Evolutionary conservation across 768 basidiomycete genomes (phyloP).

Genomic region (Coprinopsis cinerea): DNA sequence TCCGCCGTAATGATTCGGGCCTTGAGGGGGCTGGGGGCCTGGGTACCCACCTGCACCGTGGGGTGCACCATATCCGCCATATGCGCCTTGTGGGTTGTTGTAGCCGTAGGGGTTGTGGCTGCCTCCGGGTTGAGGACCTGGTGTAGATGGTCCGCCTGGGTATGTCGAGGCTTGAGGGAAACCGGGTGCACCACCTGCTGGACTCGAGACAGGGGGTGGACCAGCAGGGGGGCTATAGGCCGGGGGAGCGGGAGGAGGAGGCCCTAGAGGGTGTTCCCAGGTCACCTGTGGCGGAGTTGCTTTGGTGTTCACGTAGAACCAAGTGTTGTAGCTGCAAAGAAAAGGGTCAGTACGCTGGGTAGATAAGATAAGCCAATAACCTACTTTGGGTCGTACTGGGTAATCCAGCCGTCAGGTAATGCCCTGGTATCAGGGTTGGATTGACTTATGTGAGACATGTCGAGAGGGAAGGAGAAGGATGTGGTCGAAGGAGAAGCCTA

Average conservation of each 20-base stretch:
- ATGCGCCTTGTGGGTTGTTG: conserved; percentile 7
- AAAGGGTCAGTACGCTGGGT: conserved; percentile 1
- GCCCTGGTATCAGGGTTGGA: conserved; percentile 52
- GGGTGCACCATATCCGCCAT: background rate
- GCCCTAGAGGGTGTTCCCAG: conserved; percentile 69
- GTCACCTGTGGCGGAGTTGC: conserved; percentile 56
- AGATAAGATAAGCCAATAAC: conserved; percentile 25
- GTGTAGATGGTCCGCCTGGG: background rate
- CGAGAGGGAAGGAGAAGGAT: conserved; percentile 10
- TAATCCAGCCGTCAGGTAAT: conserved; percentile 63
- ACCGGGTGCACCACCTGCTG: conserved; percentile 17
- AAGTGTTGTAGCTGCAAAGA: conserved; percentile 22
- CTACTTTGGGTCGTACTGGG: conserved; percentile 63
- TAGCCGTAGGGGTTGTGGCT: conserved; percentile 17
- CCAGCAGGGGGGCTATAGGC: conserved; percentile 35
- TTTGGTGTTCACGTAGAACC: conserved; percentile 74
- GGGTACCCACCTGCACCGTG: background rate
- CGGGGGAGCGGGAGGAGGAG: conserved; percentile 35
- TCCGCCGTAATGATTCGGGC: background rate
- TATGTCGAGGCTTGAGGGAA: conserved; percentile 7
- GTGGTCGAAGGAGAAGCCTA: no score
- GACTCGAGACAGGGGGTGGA: conserved; percentile 36
- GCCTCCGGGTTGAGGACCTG: background rate
- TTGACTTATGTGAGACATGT: conserved; percentile 35
- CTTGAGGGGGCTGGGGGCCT: background rate